Base-by-base conservation (phyloP, 2,329 filamentous ascomycete genomes). In the Pyrenochaeta sp. region DNA sequence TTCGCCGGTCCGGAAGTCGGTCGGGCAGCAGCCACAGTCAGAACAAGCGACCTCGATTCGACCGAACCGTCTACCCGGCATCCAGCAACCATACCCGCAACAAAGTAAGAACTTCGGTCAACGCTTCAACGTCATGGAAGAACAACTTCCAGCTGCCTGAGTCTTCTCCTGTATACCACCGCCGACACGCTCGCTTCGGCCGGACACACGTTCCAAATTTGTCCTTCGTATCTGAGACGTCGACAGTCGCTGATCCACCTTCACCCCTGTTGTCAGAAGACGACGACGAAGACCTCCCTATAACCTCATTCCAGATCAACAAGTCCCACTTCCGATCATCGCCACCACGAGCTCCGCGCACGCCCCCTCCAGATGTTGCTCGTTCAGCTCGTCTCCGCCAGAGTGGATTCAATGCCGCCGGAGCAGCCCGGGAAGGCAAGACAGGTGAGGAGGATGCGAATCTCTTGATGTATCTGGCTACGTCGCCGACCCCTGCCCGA, bases 401-500 rank as follows among this genome's bases (percentile, higher is more conserved):
- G 44, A 63, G 63, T 52, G 60, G 74, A 52, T 70, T 72, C 59
- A 62, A 56, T 40, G 63, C 67, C 44, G 63, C 62, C 45, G 74
- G 47, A 61, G 74, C 58, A 53, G 73, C 55, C 58, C 58, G 69
- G 65, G 60, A 69, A 72, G 77, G 74, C 32, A 79, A 81, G 17
- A 87, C 86, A 1, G 87, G 85, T 47, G 86, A 94, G 63, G 89
- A 96, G 63, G 92, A 90, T 20, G 88, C 88, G 5, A 91, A 90
- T 62, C 86, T 95, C 1, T 63, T 96, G 4, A 90, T 94, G 31
- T 96, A 93, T 69, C 83, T 97, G 11, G 92, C 92, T 35, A 90
- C 90, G 37, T 97, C 93, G 6, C 94, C 94, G 1, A 96, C 91
- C 0, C 90, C 91, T 1, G 90, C 89, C 32, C 84, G 86, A 39